Evolutionary conservation across 2,329 filamentous ascomycete species (phyloP), one percentile per base, ranked within the genome.

Genomic region (Phialophora chinensis): DNA sequence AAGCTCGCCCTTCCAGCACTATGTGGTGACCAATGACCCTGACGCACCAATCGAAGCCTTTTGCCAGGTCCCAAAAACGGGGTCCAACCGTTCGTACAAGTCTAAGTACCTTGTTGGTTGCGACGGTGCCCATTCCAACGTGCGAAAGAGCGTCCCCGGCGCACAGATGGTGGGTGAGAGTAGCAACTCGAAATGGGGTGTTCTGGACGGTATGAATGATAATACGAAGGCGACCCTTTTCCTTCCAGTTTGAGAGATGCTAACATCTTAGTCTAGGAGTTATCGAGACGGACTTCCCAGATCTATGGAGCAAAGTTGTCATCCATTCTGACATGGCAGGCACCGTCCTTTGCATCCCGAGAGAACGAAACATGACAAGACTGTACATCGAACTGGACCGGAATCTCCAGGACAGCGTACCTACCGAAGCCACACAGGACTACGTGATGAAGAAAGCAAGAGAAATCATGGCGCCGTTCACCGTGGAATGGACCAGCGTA

Each of bases 341-440:
- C 2, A 90, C 89, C 0, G 87, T 91, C 54, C 82, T 92, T n/a
- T 89, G 90, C 75, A 89, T 91, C 61, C 90, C 90, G 4, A 85
- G 90, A 47, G 90, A 92, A 76, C 83, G 88, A 50, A 90, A 90
- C 73, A 87, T 91, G 84, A 91, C 89, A 0, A 85, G 90, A 54
- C 81, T 85, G 3, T 85, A 85, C 64, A 82, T 85, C 47, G 82
- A 79, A 63, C 71, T 77, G 11, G 75, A 78, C 14, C 77, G 74
- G 3, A 69, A 74, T 17, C 74, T 77, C 20, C 31, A 65, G 25
- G 67, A 67, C 4, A 42, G 27, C n/a, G 10, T 10, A 2, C 17
- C 44, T 12, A 11, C 44, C 7, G 44, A 49, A 3, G 44, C 44
- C 20, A 49, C 44, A 4, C 44, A 20, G 44, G 44, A 49, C 6